Evolutionary conservation across 116 monocot species (phyloP).

Genomic region (Posidonia oceanica): DNA sequence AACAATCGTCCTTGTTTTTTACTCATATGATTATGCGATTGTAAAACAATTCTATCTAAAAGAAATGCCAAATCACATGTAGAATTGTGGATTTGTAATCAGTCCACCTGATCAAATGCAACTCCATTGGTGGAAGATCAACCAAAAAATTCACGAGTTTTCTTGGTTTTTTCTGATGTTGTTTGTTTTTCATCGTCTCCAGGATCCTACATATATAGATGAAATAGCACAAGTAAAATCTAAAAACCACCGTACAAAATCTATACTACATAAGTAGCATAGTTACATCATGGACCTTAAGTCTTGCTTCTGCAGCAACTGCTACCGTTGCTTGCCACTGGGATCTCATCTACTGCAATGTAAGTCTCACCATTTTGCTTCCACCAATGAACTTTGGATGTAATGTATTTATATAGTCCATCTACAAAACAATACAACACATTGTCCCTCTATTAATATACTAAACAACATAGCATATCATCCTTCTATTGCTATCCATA

Average conservation of each 20-base stretch:
- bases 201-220: constrained; percentile 26
- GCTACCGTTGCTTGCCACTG: background rate
- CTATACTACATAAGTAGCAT: background rate
- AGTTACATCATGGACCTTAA: constrained; percentile 1
- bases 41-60: too few species aligned
- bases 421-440: too few species aligned
- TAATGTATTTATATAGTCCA: constrained; percentile 70
- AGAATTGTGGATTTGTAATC: background rate
- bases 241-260: background rate
- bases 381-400: constrained; percentile 81
- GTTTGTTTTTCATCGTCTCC: constrained; percentile 1
- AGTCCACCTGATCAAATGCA: constrained; percentile 28
- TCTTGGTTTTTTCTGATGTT: constrained; percentile 31
- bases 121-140: constrained; percentile 41
- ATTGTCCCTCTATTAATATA: too few species aligned
- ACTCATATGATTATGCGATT: too few species aligned
- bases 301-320: constrained; percentile 5
- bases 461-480: background rate
- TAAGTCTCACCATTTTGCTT: constrained; percentile 59
- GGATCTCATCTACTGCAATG: constrained; percentile 61
- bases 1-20: too few species aligned
- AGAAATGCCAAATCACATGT: too few species aligned
- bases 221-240: too few species aligned
- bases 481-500: too few species aligned
- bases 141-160: constrained; percentile 37